Evolutionary conservation across 495 filamentous ascomycete species (phyloP), one percentile per base, ranked within the genome.

Genomic region (Neurospora africana): DNA sequence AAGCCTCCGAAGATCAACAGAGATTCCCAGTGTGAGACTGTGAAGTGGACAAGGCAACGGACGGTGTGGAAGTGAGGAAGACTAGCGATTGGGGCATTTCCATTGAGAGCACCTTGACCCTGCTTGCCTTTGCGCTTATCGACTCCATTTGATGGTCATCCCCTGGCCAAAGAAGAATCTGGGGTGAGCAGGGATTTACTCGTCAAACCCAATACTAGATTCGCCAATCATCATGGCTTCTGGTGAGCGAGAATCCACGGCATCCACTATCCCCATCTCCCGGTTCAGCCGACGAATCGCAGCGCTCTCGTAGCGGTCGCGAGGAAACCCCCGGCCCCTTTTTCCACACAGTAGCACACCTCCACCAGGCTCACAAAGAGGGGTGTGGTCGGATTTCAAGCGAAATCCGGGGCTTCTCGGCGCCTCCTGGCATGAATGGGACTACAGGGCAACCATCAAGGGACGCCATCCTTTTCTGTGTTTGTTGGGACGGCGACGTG

Each of bases 151-250:
- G 15, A 65, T 65, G 33, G 53, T 27, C 53, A 65, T 65, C 27
- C 53, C 53, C 53, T 65, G 53, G 53, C 53, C 53, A 65, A 65
- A 65, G 53, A 72, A 74, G 53, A 79, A 78, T 76, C 76, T 75
- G 75, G 76, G 78, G 78, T 74, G 68, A 75, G 70, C 78, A 76
- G 72, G 76, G 76, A 68, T 68, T 13, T 8, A 65, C 53, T 65
- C 53, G 53, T 65, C 53, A 65, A 65, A 65, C 19, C 47, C 27
- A 58, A 58, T 30, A 65, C 6, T 15, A 19, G 15, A 65, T 65
- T 65, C 6, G 23, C 53, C 53, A 65, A 65, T 65, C 53, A 65
- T 65, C 53, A 19, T 65, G 27, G 53, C 27, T 65, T 33, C n/a
- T n/a, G n/a, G 53, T 61, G 53, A 65, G 53, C 53, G 53, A 65